Base-by-base conservation (phyloP, 345 rosid species). In the Hypericum perforatum region DNA sequence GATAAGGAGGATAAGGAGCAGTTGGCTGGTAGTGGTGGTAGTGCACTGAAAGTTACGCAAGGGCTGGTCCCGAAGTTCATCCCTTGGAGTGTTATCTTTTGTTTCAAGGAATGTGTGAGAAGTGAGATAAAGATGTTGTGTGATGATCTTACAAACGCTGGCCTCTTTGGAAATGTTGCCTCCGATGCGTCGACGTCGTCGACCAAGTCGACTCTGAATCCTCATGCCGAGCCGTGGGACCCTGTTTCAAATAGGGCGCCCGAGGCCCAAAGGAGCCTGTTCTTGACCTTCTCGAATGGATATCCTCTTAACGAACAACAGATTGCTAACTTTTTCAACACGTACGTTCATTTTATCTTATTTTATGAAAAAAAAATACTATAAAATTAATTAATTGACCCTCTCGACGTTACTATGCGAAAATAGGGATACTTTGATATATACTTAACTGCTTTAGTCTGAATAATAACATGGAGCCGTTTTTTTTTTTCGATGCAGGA, bases 211-310 rank as follows among this genome's bases (percentile, higher is more conserved):
- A 45, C 14, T 0, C 41, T 70, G 43, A 61, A 63, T 53, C 72
- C 78, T 45, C 37, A 1, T 11, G 78, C 78, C 0, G 54, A 39
- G 9, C 72, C 53, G 39, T 74, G 72, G 75, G 46, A 54, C 51
- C 65, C 67, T 11, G 6, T 0, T 5, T 10, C 0, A 0, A 49
- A 67, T 5, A 41, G 59, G 43, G 62, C 65, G 2, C 45, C 60
- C 2, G 75, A 63, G 59, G 67, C 59, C 7, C 55, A 45, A 15
- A 37, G 75, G 37, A 63, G 75, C 56, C 41, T 70, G 44, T 74
- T 66, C 57, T 15, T 74, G 9, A 74, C 75, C 2, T 74, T 74
- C 54, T 70, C 73, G 0, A 70, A 69, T 32, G 78, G 75, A 11
- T 52, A 52, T 37, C 78, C 78, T 39, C 64, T 69, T n/a, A 38